Base-by-base conservation (phyloP, 2,329 filamentous ascomycete genomes). In the Penicillium sp. region DNA sequence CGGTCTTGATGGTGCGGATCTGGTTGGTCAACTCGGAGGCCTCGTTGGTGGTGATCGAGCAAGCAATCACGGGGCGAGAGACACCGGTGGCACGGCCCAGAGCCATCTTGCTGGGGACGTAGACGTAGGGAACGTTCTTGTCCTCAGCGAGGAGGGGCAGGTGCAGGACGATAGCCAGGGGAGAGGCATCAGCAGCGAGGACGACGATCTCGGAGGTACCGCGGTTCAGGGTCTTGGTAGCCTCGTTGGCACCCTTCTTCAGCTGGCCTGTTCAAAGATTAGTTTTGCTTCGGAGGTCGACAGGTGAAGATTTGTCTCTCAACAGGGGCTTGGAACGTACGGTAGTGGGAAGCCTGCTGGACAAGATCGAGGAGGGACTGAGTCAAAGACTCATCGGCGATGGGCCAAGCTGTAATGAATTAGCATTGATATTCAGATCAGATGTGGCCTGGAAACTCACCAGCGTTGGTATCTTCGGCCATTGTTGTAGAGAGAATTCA, bases 31-130 rank as follows among this genome's bases (percentile, higher is more conserved):
- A 82, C 76, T 97, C 92, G 69, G 85, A 89, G 37, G 88, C 89
- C 79, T 96, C 91, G 83, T 96, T 96, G 76, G 89, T 92, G 65
- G 91, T 97, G 77, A 97, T 96, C 69, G 83, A 87, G 59, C 86
- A 87, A 40, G 90, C 88, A 68, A 97, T 97, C 58, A 97, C 92
- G 53, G 91, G 83, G 56, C 93, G 85, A 71, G 84, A 88, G 59
- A 97, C 93, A 82, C 93, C 93, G 72, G 90, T 94, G 47, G 93
- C 92, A 64, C 92, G 85, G 67, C 92, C 92, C 47, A 96, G 86
- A 52, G 90, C 89, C 69, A 91, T 89, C 85, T 96, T 89, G 77
- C 83, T 84, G 63, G 86, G 87, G 43, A 90, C 84, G 70, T 85
- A 89, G 69, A 91, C 83, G 77, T 90, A 86, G 23, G 84, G 81